Percentiles rank a stretch among this genome's conserved stretches.
Evolutionary conservation across 805 yeast genomes (phyloP).

Genomic region (Kregervanrija delftensis): DNA sequence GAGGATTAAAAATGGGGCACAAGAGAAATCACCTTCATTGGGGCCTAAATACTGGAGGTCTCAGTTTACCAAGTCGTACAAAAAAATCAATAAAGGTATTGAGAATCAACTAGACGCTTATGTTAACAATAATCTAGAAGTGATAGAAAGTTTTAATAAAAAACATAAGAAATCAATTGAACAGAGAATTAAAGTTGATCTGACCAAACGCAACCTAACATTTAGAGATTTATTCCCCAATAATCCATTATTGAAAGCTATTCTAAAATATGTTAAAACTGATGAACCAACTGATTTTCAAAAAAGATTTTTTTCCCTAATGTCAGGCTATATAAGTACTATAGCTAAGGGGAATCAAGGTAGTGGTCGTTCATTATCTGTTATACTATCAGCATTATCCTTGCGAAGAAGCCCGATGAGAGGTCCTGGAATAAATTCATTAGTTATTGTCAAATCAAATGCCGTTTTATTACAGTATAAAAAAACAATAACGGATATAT

Average conservation of each 20-base stretch:
- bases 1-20: too few species aligned
- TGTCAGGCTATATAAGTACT: constrained; percentile 22
- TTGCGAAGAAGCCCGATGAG: constrained; percentile 17
- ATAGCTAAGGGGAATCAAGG: constrained; percentile 27
- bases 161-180: constrained; percentile 12
- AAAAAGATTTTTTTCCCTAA: constrained; percentile 20
- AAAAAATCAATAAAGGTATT: constrained; percentile 14
- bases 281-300: constrained; percentile 25
- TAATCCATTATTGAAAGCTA: constrained; percentile 10
- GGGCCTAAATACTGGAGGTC: constrained; percentile 18
- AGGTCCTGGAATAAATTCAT: constrained; percentile 22
- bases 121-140: constrained; percentile 16
- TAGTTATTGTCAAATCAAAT: constrained; percentile 25
- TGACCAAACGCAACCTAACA: constrained; percentile 8
- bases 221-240: constrained; percentile 18
- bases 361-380: constrained; percentile 23
- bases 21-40: background rate
- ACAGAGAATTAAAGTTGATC: constrained; percentile 18
- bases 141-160: constrained; percentile 21
- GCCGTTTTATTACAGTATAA: constrained; percentile 21
- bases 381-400: constrained; percentile 22
- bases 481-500: constrained; percentile 11
- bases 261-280: constrained; percentile 12
- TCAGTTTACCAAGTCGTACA: constrained; percentile 13
- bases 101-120: constrained; percentile 16